Conservation (phyloP, 495 filamentous ascomycete species). For the Talaromyces trachyspermus region DNA sequence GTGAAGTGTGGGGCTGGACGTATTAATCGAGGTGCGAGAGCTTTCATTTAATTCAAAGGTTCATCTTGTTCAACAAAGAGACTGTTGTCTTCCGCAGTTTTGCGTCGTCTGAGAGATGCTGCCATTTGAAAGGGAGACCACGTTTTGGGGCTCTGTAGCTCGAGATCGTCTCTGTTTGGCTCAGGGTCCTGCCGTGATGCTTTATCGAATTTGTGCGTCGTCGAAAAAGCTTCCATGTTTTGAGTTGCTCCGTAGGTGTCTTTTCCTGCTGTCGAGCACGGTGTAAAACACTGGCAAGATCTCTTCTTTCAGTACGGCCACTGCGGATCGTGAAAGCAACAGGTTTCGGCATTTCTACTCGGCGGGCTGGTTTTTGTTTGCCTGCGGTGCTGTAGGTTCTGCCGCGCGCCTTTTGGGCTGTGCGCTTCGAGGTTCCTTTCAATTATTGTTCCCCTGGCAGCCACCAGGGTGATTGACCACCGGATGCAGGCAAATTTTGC, state of each 20-base stretch:
- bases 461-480: too few relatives aligned
- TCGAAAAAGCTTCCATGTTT: constrained; percentile 7
- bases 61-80: constrained; percentile 9
- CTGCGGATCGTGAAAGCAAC: neutral
- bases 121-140: constrained; percentile 7
- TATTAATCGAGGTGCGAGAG: neutral
- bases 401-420: neutral
- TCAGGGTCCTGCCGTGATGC: constrained; percentile 2
- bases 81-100: neutral
- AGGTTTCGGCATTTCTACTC: constrained; percentile 6
- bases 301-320: neutral
- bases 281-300: neutral
- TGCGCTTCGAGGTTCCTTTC: too few relatives aligned
- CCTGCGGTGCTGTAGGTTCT: neutral
- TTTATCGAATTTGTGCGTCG: constrained; percentile 4
- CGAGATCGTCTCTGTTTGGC: neutral
- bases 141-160: neutral
- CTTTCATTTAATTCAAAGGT: neutral
- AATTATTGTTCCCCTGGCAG: too few relatives aligned
- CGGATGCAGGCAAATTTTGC: too few relatives aligned
- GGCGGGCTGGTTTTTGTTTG: neutral
- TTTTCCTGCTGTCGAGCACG: constrained; percentile 3
- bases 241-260: neutral
- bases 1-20: neutral
- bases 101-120: neutral